Percentiles rank a stretch among this genome's conserved stretches.
phyloP scores from a whole-genome alignment of 2,329 filamentous ascomycete genomes.

The Fusarium humuli region DNA sequence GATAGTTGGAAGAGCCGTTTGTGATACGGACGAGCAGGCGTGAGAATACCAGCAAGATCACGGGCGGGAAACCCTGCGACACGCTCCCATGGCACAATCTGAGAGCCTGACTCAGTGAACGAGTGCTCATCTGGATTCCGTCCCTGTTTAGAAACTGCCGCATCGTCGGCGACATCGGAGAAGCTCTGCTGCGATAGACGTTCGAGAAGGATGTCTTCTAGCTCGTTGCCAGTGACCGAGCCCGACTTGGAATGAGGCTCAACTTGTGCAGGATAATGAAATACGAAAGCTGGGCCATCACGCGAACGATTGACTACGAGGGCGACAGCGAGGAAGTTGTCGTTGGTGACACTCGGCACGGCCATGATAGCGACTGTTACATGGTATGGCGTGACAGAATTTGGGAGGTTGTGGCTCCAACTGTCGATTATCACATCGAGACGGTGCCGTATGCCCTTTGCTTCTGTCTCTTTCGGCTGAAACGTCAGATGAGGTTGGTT shows the following conservation, averaged over 20 bases:
- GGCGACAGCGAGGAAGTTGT: constrained; percentile 75
- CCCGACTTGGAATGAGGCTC: constrained; percentile 52
- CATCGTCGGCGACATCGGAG: constrained; percentile 53
- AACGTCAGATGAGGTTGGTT: constrained; percentile 17
- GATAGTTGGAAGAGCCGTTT: constrained; percentile 86
- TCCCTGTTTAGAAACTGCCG: constrained; percentile 58
- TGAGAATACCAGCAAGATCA: constrained; percentile 83
- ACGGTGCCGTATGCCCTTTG: not conserved
- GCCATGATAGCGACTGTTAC: constrained; percentile 42
- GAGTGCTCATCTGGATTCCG: constrained; percentile 67
- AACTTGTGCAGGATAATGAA: constrained; percentile 82
- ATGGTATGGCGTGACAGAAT: constrained; percentile 28
- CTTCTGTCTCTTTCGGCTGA: not conserved
- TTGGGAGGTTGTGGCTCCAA: not conserved
- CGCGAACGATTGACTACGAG: constrained; percentile 80
- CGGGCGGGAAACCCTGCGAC: constrained; percentile 80
- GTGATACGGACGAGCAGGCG: constrained; percentile 79
- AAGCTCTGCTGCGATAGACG: constrained; percentile 56
- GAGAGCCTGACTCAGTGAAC: constrained; percentile 66
- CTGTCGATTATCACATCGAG: constrained; percentile 6
- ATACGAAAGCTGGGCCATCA: constrained; percentile 84
- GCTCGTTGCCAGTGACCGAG: constrained; percentile 52
- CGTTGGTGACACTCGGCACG: constrained; percentile 64
- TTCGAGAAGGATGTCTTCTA: constrained; percentile 65
- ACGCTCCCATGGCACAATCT: constrained; percentile 76